A percentile compares a stretch with the other conserved stretches of the same genome.
These are phyloP conservation scores for Abelmoschus esculentus DNA, from an alignment of 345 rosid genomes.

Conservation along the genomic window DNA sequence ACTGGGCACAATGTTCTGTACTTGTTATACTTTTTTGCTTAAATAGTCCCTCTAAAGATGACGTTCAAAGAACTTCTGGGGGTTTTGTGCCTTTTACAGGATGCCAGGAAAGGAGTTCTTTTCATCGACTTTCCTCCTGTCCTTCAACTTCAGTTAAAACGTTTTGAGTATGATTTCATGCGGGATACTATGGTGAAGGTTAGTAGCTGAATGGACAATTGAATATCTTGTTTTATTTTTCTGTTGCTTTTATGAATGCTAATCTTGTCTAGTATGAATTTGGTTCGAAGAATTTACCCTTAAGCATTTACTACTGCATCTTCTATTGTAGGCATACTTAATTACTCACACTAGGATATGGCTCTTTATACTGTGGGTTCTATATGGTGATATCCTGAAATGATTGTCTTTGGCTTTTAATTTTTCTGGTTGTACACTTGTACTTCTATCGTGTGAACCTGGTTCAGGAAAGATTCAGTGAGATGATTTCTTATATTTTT, in stretches of 20 bases:
- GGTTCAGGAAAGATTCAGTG: background rate
- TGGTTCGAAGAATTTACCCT: background rate
- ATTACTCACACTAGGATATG: background rate
- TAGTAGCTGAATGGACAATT: slow-evolving; percentile 4
- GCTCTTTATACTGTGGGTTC: background rate
- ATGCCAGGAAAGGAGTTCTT: slow-evolving; percentile 42
- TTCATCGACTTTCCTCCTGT: slow-evolving; percentile 27
- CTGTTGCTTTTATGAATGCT: background rate
- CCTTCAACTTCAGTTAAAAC: slow-evolving; percentile 42
- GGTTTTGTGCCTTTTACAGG: slow-evolving; percentile 22
- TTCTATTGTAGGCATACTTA: background rate
- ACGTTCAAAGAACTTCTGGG: background rate
- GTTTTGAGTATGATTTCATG: slow-evolving; percentile 45
- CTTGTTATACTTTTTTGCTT: background rate
- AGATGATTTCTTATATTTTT: background rate
- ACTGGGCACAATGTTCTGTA: background rate
- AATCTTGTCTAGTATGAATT: background rate
- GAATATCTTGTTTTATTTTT: background rate
- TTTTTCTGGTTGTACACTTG: background rate
- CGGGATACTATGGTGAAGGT: slow-evolving; percentile 46
- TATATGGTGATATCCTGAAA: background rate
- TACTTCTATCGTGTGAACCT: background rate
- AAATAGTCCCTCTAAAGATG: background rate
- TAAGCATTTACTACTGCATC: background rate
- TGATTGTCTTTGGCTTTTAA: background rate